Base-by-base conservation (phyloP, 176 grass and related monocot genomes). In the Pontederia paniculata region DNA sequence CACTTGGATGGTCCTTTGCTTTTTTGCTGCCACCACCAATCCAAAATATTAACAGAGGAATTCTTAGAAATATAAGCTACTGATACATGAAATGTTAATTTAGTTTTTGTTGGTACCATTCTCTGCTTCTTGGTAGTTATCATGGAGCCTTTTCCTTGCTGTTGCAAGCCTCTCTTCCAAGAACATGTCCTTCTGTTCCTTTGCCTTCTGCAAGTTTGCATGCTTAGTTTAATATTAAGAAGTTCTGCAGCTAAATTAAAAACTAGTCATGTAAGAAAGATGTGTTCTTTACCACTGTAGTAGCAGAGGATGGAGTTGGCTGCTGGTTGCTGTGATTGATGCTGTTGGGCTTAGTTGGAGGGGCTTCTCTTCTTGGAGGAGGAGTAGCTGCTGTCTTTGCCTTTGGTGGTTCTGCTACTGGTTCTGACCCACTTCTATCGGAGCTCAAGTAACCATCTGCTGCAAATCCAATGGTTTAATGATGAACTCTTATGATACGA, bases 81-180 rank as follows among this genome's bases (percentile, higher is more conserved):
- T 28, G n/a, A 44, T 58, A 55, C 28, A 37, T 37, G 28, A 37
- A 37, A 37, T 37, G 28, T 37, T 37, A 37, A 37, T 37, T 37
- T 5, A 37, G 28, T 37, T 37, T 37, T 37, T 37, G 28, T 37
- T 37, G 28, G 28, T 28, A 85, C 86, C 86, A 62, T 85, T 85
- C 55, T 90, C 67, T 23, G 77, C 86, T 76, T 90, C 81, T 63
- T 82, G 74, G 53, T 90, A 90, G 53, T 90, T 90, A 50, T 90
- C 86, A 46, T 85, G 86, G 15, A 90, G 86, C 45, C 81, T 74
- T 70, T 69, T 90, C 49, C 81, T 75, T 6, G 86, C 86, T 19
- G 68, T 76, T 47, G 83, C 86, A 17, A 89, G 63, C 47, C 48
- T 81, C 23, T 68, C 74, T 45, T 85, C 74, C 13, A 79, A 25